Evolutionary conservation across 2,329 filamentous ascomycete genomes (phyloP).

Genomic region (Ceratocystis variospora): DNA sequence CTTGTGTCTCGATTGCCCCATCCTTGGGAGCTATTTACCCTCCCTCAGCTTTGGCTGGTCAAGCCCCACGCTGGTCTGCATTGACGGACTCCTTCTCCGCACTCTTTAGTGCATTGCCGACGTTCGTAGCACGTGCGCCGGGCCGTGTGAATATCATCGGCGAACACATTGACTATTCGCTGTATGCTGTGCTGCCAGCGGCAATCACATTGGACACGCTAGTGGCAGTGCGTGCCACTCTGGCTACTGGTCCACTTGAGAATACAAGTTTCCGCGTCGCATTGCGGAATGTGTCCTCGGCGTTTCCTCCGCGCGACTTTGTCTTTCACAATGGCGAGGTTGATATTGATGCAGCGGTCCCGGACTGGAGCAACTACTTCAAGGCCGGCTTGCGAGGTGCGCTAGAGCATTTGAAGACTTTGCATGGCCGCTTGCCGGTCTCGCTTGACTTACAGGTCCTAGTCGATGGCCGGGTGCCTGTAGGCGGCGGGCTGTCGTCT

Average conservation of each 20-base stretch:
- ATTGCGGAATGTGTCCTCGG: constrained; percentile 69
- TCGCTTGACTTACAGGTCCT: constrained; percentile 67
- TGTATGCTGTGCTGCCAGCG: constrained; percentile 93
- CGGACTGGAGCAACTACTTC: constrained; percentile 99
- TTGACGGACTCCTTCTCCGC: constrained; percentile 58
- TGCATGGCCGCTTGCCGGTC: constrained; percentile 43
- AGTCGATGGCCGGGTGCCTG: constrained; percentile 82
- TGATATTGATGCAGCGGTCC: constrained; percentile 70
- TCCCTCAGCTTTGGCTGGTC: constrained; percentile 49
- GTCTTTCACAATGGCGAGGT: constrained; percentile 44
- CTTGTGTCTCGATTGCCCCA: constrained; percentile 54
- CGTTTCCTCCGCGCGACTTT: constrained; percentile 65
- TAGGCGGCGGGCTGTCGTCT: constrained; percentile 81
- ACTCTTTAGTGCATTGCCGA: constrained; percentile 53
- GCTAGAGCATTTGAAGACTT: constrained; percentile 53
- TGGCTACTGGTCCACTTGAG: constrained; percentile 33
- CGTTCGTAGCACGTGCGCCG: constrained; percentile 79
- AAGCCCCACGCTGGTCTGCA: constrained; percentile 61
- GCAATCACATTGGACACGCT: constrained; percentile 85
- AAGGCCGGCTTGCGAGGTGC: constrained; percentile 79
- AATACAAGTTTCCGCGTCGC: constrained; percentile 40
- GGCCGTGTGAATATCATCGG: constrained; percentile 97
- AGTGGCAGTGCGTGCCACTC: constrained; percentile 56
- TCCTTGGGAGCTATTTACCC: constrained; percentile 76
- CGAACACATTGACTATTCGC: constrained; percentile 97